Evolutionary conservation across 768 basidiomycete genomes (phyloP).

Genomic region (Termitomyces eurrhizus): DNA sequence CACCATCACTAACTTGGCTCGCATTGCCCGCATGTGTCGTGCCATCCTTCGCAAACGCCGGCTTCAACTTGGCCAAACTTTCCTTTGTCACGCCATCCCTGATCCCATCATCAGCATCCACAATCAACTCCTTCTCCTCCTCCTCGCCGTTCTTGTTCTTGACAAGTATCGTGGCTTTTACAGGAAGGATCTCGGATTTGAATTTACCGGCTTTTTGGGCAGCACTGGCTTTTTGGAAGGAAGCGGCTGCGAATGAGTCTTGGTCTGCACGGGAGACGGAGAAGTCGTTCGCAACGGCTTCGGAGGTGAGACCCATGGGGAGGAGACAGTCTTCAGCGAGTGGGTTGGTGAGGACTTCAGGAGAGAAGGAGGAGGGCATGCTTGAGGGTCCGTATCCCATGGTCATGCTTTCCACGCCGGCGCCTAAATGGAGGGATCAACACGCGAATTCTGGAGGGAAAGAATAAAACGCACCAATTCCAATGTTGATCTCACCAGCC

Average conservation of each 20-base stretch:
- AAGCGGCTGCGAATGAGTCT: conserved; percentile 81
- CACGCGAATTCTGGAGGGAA: background rate
- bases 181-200: conserved; percentile 71
- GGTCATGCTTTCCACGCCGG: conserved; percentile 91
- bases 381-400: conserved; percentile 57
- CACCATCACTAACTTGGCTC: background rate
- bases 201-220: conserved; percentile 83
- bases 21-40: conserved; percentile 33
- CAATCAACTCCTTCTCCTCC: conserved; percentile 59
- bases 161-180: conserved; percentile 52
- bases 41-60: conserved; percentile 75
- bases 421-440: conserved; percentile 42
- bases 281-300: conserved; percentile 83
- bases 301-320: conserved; percentile 81
- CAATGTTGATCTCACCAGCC: conserved; percentile 81
- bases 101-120: conserved; percentile 84
- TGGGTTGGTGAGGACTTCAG: conserved; percentile 58
- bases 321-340: conserved; percentile 70
- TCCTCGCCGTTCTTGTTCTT: conserved; percentile 68
- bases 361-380: conserved; percentile 56
- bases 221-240: conserved; percentile 79
- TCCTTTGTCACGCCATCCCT: conserved; percentile 81
- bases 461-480: conserved; percentile 58
- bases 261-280: conserved; percentile 68
- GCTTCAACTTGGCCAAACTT: conserved; percentile 76